Evolutionary conservation across 441 rosid genomes (phyloP).

Genomic region (Aleurites moluccanus): DNA sequence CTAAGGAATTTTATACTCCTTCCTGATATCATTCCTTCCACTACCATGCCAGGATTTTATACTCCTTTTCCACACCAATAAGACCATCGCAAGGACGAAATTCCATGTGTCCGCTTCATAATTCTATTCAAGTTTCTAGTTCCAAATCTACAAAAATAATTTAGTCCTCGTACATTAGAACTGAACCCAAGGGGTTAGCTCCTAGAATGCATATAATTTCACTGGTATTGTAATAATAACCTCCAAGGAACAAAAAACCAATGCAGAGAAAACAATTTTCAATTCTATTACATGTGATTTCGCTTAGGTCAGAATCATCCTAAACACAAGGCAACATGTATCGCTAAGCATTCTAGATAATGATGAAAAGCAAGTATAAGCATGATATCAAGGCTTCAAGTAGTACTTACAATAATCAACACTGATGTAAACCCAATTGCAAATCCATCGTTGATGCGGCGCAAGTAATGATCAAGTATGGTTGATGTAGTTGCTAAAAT

Average conservation of each 20-base stretch:
- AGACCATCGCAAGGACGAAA: neutral
- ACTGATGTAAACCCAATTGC: slow-evolving; percentile 92
- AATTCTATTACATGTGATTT: slow-evolving; percentile 4
- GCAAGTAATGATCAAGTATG: slow-evolving; percentile 82
- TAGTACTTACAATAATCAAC: slow-evolving; percentile 68
- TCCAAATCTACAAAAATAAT: neutral
- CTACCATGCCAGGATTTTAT: neutral
- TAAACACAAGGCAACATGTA: neutral
- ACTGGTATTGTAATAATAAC: neutral
- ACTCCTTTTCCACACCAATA: too few species aligned
- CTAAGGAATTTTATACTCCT: neutral
- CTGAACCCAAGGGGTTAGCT: neutral
- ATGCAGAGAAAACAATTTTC: neutral
- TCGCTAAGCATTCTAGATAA: neutral
- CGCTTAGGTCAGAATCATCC: neutral
- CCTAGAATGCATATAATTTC: neutral
- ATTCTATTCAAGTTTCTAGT: neutral
- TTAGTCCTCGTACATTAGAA: neutral
- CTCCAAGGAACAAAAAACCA: neutral
- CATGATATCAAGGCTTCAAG: neutral
- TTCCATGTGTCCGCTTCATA: neutral
- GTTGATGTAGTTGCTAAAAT: slow-evolving; percentile 81
- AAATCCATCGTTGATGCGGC: slow-evolving; percentile 74
- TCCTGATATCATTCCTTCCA: neutral
- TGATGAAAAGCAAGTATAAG: neutral